Conservation (phyloP, 768 basidiomycete species). For the Mrakia blollopis region DNA sequence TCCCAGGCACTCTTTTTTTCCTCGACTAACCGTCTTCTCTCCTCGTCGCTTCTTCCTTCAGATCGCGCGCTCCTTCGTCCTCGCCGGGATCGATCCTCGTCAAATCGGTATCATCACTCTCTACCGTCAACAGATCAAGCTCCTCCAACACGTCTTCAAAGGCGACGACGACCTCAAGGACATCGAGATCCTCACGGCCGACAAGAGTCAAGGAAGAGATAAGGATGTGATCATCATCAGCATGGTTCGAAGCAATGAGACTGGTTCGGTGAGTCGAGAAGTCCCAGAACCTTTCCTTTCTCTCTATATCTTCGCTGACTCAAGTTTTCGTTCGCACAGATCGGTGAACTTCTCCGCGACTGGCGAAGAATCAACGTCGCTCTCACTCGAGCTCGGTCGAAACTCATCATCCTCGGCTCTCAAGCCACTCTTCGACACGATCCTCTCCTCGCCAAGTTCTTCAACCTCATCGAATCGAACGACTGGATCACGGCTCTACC, state of each 20-base stretch:
- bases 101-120: constrained; percentile 85
- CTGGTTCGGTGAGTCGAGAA: constrained; percentile 61
- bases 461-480: constrained; percentile 64
- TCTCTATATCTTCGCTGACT: too few species aligned
- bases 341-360: constrained; percentile 88
- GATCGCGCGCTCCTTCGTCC: constrained; percentile 60
- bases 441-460: constrained; percentile 63
- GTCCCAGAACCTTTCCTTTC: too few species aligned
- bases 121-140: constrained; percentile 93
- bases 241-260: constrained; percentile 81
- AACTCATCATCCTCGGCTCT: constrained; percentile 87
- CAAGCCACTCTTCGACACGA: constrained; percentile 59
- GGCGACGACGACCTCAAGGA: constrained; percentile 26
- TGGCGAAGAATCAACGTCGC: constrained; percentile 97
- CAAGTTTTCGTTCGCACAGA: constrained; percentile 47
- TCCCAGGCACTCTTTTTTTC: neutral
- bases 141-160: constrained; percentile 63
- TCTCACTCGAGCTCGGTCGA: constrained; percentile 85
- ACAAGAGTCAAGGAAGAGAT: constrained; percentile 89
- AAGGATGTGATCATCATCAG: constrained; percentile 93
- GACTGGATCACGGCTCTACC: constrained; percentile 67
- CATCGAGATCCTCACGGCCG: constrained; percentile 81
- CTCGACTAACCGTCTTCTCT: neutral
- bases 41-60: constrained; percentile 54
- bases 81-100: constrained; percentile 59